Base-by-base conservation (phyloP, 371 early-diverging fungal species). In the Apophysomyces sp. region DNA sequence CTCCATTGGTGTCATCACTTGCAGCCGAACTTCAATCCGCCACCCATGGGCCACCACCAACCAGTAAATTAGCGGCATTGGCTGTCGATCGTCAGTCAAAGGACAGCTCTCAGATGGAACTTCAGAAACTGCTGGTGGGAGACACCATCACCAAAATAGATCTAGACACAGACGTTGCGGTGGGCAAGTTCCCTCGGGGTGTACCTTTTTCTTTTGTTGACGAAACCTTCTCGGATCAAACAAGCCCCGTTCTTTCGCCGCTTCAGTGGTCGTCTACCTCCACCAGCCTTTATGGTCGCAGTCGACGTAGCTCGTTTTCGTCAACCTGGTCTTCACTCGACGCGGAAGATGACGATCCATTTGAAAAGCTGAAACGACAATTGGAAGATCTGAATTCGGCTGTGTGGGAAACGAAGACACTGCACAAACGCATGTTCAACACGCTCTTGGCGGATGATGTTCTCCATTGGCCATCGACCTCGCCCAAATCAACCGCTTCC, bases 1-100 rank as follows among this genome's bases (percentile, higher is more conserved):
- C 68, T 18, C 79, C 74, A 27, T 53, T 80, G 36, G 77, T 77
- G 7, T 77, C 80, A 29, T 80, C 80, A 44, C 59, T 80, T 29
- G 80, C 80, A 18, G 80, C 80, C n/a, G 80, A 80, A 62, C 67
- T 80, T 9, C 73, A 80, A 57, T 80, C 80, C 6, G 80, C 80
- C 30, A 71, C 71, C n/a, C 56, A 59, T 41, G 61, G 54, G n/a
- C 68, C 72, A 21, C 61, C 58, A 21, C 41, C 61, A 4, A 60
- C 67, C 39, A 65, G 55, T 27, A 77, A 77, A 58, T 58, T 77
- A 24, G 78, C 75, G 1, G 54, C 72, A 18, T 59, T 77, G 66
- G 75, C 67, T 2, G 68, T 74, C 65, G 71, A 77, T 49, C 60
- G 64, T 18, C 49, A 44, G 11, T 9, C 8, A 21, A 44, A 21